Base-by-base conservation (phyloP, 2,329 filamentous ascomycete genomes). In the Beauveria bassiana region DNA sequence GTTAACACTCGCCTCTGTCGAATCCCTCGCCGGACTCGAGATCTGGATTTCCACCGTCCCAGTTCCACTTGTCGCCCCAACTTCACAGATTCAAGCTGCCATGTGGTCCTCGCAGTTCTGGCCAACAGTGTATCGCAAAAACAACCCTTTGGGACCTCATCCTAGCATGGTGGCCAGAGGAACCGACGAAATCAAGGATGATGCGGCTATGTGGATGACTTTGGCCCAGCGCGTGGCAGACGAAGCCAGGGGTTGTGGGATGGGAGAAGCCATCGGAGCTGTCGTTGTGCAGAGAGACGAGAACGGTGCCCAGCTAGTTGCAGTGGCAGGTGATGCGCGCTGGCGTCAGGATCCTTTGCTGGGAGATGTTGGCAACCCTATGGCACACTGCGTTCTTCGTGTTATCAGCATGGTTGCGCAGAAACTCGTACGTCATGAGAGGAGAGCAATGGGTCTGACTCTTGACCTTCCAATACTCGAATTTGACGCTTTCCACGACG, bases 71-170 rank as follows among this genome's bases (percentile, higher is more conserved):
- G 77, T 91, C 50, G 82, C 90, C 26, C 91, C 91, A 2, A 91
- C 87, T 5, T 93, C 89, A 3, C 83, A 87, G 66, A 80, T 87
- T 45, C 89, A 93, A 72, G 89, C 91, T 9, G 83, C 83, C 28
- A 78, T 84, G 70, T 95, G 90, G 90, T 88, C 86, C 28, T 78
- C 83, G 40, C 81, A 87, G 67, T 93, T 91, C 72, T 96, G 91
- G 91, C 91, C 91, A 14, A 89, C 87, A 1, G 85, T 93, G 54
- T 96, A 95, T 75, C 88, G 90, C 65, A 92, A 92, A 77, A 93
- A 89, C 66, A 95, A 95, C 70, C 90, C 90, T 2, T 89, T 93
- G 63, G 91, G 91, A 4, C 90, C 91, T 20, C 91, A 96, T 70
- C 90, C 90, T 64, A 85, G 86, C 69, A 83, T 89, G 70, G 85